A percentile compares a stretch with the other conserved stretches of the same genome.
Evolutionary conservation across 257 asterid species (phyloP).

Genomic region (Nicotiana otophora): DNA sequence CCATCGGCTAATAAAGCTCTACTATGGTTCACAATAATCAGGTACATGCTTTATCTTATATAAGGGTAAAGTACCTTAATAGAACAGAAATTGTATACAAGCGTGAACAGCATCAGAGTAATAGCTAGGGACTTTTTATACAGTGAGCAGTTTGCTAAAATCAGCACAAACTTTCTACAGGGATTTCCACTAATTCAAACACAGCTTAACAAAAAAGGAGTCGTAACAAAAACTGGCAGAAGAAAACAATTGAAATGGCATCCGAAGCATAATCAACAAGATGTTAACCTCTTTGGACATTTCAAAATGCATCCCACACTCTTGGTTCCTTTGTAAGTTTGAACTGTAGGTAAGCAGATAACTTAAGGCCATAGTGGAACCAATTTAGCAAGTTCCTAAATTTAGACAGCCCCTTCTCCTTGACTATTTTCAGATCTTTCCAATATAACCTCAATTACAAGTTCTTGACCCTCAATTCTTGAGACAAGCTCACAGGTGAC

Average conservation of each 20-base stretch:
- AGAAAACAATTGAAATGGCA: neutral
- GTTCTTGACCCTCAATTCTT: neutral
- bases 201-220: neutral
- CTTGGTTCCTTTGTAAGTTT: neutral
- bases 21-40: neutral
- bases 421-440: neutral
- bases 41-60: neutral
- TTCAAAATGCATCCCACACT: neutral
- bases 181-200: constrained; percentile 7
- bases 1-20: too few species aligned
- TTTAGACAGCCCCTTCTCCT: neutral
- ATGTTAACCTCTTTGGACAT: constrained; percentile 36
- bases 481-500: neutral
- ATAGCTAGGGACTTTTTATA: neutral
- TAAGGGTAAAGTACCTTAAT: neutral
- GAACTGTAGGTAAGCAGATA: neutral
- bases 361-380: neutral
- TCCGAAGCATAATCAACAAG: constrained; percentile 34
- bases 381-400: neutral
- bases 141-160: neutral
- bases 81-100: neutral
- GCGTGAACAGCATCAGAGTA: neutral
- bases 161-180: constrained; percentile 11
- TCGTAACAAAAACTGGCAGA: constrained; percentile 1
- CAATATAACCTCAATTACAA: neutral